Evolutionary conservation across 495 filamentous ascomycete genomes (phyloP).

Genomic region (Diplogelasinospora grovesii): DNA sequence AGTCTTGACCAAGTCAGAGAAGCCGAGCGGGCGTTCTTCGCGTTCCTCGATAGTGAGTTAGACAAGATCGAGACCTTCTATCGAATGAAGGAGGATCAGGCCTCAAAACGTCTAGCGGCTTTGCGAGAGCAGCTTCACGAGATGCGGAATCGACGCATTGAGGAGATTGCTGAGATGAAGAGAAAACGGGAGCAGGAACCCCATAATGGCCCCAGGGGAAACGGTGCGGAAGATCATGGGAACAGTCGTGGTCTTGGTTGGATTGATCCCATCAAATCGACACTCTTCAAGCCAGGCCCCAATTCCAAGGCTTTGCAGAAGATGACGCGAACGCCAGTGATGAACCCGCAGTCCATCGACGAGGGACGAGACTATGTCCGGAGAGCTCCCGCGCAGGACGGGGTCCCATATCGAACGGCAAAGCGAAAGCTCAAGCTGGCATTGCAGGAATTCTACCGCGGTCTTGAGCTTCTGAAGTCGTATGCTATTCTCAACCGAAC

Average conservation of each 20-base stretch:
- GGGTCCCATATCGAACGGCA: constrained; percentile 72
- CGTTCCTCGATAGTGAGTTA: constrained; percentile 71
- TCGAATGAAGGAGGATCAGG: constrained; percentile 72
- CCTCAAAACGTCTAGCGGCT: constrained; percentile 57
- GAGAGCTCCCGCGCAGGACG: constrained; percentile 46
- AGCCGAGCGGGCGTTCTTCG: constrained; percentile 69
- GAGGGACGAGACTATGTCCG: constrained; percentile 56
- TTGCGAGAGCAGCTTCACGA: constrained; percentile 77
- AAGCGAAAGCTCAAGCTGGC: constrained; percentile 88
- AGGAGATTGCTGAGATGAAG: constrained; percentile 53
- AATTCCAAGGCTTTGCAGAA: constrained; percentile 40
- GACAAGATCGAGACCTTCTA: constrained; percentile 84
- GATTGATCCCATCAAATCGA: constrained; percentile 38
- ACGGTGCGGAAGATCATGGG: constrained; percentile 14
- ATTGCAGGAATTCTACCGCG: constrained; percentile 85
- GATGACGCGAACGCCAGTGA: constrained; percentile 34
- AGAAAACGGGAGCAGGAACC: constrained; percentile 18
- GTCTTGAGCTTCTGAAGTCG: constrained; percentile 83
- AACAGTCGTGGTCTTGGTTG: no score
- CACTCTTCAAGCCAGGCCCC: constrained; percentile 37
- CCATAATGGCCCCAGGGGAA: constrained; percentile 6
- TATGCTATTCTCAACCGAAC: constrained; percentile 84
- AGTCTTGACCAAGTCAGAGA: constrained; percentile 42
- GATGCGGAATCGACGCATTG: constrained; percentile 72
- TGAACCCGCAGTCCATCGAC: constrained; percentile 30